Percentiles rank a stretch among this genome's conserved stretches.
phyloP scores from a whole-genome alignment of 1,284 basidiomycete genomes.

The Puccinia novopanici region DNA sequence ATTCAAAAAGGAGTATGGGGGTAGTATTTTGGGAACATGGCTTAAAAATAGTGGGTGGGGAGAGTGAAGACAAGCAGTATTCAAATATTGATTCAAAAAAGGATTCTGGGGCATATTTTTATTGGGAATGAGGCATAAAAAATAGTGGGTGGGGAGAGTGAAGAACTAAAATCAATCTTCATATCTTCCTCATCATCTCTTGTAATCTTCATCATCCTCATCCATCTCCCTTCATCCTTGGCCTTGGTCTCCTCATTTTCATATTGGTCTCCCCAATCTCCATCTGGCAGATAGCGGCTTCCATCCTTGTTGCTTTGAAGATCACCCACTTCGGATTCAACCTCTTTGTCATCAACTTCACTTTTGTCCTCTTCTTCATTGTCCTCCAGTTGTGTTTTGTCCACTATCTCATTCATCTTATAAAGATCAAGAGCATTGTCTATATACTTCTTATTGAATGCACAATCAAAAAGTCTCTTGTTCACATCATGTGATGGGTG shows the following conservation, averaged over 20 bases:
- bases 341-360: not conserved
- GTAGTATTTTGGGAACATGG: too few species aligned
- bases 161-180: too few species aligned
- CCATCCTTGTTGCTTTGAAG: not conserved
- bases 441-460: constrained; percentile 25
- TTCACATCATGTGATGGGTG: not conserved
- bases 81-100: too few species aligned
- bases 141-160: too few species aligned
- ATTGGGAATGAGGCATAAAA: too few species aligned
- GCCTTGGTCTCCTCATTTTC: too few species aligned
- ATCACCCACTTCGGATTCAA: not conserved
- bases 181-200: too few species aligned
- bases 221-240: not conserved
- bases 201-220: constrained; percentile 3
- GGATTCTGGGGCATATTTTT: too few species aligned
- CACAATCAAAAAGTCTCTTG: not conserved
- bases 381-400: too few species aligned
- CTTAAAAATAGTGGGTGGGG: too few species aligned
- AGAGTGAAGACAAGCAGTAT: too few species aligned
- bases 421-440: not conserved
- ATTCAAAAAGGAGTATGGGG: too few species aligned
- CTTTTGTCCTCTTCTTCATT: not conserved
- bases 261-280: constrained; percentile 6
- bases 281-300: not conserved
- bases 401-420: not conserved